Evolutionary conservation across 768 basidiomycete species (phyloP), one percentile per base, ranked within the genome.

Genomic region (Boletus sp.): DNA sequence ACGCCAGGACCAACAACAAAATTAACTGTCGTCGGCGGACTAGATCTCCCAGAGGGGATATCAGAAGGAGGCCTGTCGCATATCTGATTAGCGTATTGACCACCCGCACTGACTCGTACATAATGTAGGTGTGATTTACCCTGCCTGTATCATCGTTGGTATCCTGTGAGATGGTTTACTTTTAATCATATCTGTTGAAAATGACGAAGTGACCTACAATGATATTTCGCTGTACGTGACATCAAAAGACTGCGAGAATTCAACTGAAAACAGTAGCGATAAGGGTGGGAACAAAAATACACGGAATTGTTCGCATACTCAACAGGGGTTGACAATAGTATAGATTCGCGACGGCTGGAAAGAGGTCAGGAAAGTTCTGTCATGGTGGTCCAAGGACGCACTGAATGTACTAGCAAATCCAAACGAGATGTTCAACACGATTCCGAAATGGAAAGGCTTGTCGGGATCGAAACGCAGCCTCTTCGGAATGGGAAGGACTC

Each of bases 261-360:
- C 55, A 27, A 70, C 69, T 70, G 46, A 11, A 44, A 52, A 41
- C 11, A 43, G 10, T n/a, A 17, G 15, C 23, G 33, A 38, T 40
- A 33, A 59, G 42, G 27, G 48, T 17, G 17, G 30, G 11, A 10
- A 41, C 10, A 11, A 43, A 37, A 23, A 14, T 11, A 4, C 11
- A 13, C 9, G 10, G 27, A 8, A 19, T 2, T 0, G 15, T 58
- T 33, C 56, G 72, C 78, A 58, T 66, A 83, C 90, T 88, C 14
- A 92, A 71, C 60, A 93, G 66, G 0, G 90, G 90, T 72, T 90
- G 88, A 56, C 85, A 88, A 60, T 92, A 93, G 64, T 92, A 93
- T 44, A 93, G 66, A 63, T 93, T 93, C n/a, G 83, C 79, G 14
- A 83, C 83, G 40, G 73, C 85, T 87, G 17, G 7, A 3, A 32